These are phyloP conservation scores for Eremochloa ophiuroides DNA, from an alignment of 176 grass and related monocot species.

Conservation along the genomic window DNA sequence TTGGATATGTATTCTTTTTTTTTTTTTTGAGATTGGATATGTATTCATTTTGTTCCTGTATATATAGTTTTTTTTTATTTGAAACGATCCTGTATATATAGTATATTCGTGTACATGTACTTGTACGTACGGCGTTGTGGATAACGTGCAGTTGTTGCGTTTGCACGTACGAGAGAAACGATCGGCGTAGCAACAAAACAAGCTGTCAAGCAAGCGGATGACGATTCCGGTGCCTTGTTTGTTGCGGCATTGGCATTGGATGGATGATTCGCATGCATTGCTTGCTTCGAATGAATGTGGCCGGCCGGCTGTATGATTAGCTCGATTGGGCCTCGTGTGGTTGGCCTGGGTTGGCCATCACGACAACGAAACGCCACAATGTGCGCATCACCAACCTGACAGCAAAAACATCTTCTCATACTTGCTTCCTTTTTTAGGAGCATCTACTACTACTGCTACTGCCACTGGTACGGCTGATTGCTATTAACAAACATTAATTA, in stretches of 20 bases:
- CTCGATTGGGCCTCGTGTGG: slow-evolving; percentile 35
- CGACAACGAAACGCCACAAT: slow-evolving; percentile 19
- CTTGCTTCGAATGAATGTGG: slow-evolving; percentile 19
- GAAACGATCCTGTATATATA: background rate
- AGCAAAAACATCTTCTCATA: background rate
- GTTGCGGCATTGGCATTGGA: slow-evolving; percentile 11
- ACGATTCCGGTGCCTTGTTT: background rate
- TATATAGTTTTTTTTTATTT: background rate
- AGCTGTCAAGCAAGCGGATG: background rate
- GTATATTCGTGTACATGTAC: background rate
- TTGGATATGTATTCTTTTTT: too few relatives aligned
- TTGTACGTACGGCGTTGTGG: slow-evolving; percentile 15
- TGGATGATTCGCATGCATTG: background rate
- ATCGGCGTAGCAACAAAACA: background rate
- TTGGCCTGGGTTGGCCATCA: slow-evolving; percentile 23
- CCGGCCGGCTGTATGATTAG: background rate
- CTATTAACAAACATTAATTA: background rate
- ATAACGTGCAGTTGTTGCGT: background rate
- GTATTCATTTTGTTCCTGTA: slow-evolving; percentile 6
- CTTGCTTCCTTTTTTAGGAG: background rate
- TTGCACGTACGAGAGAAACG: slow-evolving; percentile 9
- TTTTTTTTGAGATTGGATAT: too few relatives aligned
- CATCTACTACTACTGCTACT: background rate
- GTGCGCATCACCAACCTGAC: slow-evolving; percentile 9
- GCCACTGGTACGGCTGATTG: background rate